Conservation (phyloP, 139 green algal species). For the Parachlorella kessleri region DNA sequence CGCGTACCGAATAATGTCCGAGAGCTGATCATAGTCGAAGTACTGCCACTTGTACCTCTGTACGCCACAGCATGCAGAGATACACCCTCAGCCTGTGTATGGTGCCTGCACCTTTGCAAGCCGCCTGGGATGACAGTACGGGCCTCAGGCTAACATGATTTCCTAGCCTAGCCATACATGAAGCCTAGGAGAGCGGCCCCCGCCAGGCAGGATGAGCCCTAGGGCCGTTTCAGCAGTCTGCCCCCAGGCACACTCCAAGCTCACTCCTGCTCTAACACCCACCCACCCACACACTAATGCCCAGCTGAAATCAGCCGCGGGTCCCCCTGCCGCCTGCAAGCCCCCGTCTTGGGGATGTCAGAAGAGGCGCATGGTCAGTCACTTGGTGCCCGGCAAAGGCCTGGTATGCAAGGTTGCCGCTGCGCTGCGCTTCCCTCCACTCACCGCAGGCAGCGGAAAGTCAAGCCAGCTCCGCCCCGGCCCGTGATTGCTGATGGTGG, state of each 20-base stretch:
- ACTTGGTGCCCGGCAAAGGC: too few species aligned
- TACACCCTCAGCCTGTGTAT: too few species aligned
- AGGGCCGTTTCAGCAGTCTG: too few species aligned
- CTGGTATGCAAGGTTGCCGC: too few species aligned
- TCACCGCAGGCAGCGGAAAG: not conserved
- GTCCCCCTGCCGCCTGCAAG: too few species aligned
- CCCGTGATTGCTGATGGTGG: not conserved
- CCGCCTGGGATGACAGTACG: not conserved
- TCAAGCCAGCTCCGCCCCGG: not conserved
- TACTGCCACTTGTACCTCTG: not conserved
- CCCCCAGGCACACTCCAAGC: too few species aligned
- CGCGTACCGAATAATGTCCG: not conserved
- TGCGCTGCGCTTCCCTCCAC: not conserved
- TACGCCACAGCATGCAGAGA: not conserved
- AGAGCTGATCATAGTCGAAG: not conserved
- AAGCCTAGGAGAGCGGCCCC: not conserved
- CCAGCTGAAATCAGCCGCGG: not conserved
- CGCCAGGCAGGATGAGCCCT: not conserved
- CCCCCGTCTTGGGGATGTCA: too few species aligned
- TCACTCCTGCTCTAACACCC: not conserved
- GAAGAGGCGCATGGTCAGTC: too few species aligned
- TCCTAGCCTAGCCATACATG: not conserved
- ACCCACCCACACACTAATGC: not conserved
- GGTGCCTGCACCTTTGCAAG: too few species aligned
- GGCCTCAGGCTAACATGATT: not conserved